Evolutionary conservation across 805 yeast genomes (phyloP).

Genomic region (Candida germanica): DNA sequence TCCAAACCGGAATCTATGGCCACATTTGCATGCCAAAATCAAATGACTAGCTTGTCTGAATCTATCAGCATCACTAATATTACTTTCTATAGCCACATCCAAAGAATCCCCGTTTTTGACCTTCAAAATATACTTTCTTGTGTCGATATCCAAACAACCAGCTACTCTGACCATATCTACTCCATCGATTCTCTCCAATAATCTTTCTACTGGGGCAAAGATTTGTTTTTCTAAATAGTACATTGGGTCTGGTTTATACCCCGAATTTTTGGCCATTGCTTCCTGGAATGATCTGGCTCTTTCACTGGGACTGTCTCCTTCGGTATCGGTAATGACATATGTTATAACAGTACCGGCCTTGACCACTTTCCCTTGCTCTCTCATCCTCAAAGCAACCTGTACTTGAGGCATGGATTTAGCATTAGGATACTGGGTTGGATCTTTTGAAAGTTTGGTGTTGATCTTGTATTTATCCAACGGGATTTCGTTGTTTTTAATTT

Average conservation of each 20-base stretch:
- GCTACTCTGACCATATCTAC: constrained; percentile 79
- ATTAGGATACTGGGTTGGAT: constrained; percentile 78
- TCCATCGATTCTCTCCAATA: constrained; percentile 83
- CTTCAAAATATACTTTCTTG: constrained; percentile 52
- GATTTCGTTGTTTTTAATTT: constrained; percentile 59
- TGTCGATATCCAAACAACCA: constrained; percentile 71
- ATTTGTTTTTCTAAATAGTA: constrained; percentile 87
- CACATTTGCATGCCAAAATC: constrained; percentile 61
- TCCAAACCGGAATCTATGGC: constrained; percentile 58
- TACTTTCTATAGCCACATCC: constrained; percentile 66
- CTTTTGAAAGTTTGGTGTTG: constrained; percentile 86
- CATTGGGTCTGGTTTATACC: constrained; percentile 65
- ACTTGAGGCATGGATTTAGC: constrained; percentile 85
- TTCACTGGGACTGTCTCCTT: constrained; percentile 45
- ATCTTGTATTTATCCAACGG: constrained; percentile 71
- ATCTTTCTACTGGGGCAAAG: constrained; percentile 84
- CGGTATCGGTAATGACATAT: constrained; percentile 61
- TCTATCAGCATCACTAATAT: constrained; percentile 76
- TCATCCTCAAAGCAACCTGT: constrained; percentile 80
- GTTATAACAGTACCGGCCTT: constrained; percentile 90
- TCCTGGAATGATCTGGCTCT: constrained; percentile 84
- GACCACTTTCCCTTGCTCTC: constrained; percentile 80
- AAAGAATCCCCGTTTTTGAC: constrained; percentile 35
- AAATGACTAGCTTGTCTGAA: constrained; percentile 64
- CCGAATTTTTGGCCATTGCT: constrained; percentile 49